Conservation (phyloP, 2,329 filamentous ascomycete genomes). For the Diplocarpon mali region DNA sequence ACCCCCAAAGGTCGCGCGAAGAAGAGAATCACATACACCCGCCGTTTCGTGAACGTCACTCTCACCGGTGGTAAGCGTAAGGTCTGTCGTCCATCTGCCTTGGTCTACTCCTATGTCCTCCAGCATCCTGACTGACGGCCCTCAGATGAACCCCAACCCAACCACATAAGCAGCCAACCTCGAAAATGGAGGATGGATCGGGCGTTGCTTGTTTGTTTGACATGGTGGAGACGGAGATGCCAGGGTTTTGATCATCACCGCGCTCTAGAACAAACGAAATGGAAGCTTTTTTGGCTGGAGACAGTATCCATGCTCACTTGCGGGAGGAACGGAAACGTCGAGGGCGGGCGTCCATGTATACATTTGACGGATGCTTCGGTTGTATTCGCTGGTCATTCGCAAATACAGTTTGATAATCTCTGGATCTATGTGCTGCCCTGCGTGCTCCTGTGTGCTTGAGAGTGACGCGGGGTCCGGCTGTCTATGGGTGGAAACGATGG, state of each 20-base stretch:
- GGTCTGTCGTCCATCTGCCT: conserved; percentile 37
- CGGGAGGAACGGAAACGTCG: background rate
- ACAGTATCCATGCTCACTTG: background rate
- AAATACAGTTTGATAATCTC: background rate
- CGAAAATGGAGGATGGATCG: conserved; percentile 12
- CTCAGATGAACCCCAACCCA: conserved; percentile 80
- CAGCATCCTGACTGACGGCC: background rate
- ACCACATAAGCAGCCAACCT: conserved; percentile 42
- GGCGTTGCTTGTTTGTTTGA: conserved; percentile 12
- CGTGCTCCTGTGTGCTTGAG: too few species aligned
- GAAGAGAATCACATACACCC: conserved; percentile 93
- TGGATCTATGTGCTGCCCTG: background rate
- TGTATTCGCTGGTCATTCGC: background rate
- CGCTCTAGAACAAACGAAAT: background rate
- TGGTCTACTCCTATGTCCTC: background rate
- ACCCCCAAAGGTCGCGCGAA: conserved; percentile 91
- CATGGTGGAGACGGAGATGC: background rate
- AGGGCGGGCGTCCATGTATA: background rate
- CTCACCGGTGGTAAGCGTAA: conserved; percentile 98
- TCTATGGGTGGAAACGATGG: too few species aligned
- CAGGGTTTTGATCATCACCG: background rate
- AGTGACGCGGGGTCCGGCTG: too few species aligned
- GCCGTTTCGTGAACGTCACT: conserved; percentile 97
- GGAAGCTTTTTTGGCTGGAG: background rate
- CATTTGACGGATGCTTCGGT: background rate